Percentiles rank a stretch among this genome's conserved stretches.
Conservation (phyloP, 352 stramenopile species). For the Phytopythium delawarense region DNA sequence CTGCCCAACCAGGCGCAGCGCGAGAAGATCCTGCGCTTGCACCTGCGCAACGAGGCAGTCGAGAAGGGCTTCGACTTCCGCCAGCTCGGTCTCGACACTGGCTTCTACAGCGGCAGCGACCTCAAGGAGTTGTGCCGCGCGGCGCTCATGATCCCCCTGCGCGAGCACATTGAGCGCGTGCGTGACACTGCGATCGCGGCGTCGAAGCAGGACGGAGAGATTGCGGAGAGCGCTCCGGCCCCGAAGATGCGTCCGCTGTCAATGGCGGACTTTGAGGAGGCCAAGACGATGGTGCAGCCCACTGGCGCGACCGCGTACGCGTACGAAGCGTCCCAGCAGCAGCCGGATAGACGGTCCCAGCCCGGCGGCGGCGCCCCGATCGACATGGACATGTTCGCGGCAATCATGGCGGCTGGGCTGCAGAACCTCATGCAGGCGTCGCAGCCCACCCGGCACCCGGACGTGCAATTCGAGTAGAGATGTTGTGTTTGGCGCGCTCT, state of each 20-base stretch:
- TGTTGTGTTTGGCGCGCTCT: constrained; percentile 4
- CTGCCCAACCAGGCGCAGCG: constrained; percentile 86
- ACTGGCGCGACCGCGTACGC: constrained; percentile 78
- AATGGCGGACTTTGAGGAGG: constrained; percentile 85
- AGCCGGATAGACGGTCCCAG: constrained; percentile 18
- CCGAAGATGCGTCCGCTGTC: constrained; percentile 62
- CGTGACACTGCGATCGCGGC: constrained; percentile 34
- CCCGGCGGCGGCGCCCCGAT: constrained; percentile 35
- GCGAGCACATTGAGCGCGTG: constrained; percentile 75
- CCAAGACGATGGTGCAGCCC: constrained; percentile 79
- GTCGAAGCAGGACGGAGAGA: constrained; percentile 20
- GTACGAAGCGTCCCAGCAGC: constrained; percentile 63
- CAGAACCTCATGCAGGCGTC: constrained; percentile 78
- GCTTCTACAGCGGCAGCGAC: constrained; percentile 95
- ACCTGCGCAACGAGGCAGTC: constrained; percentile 88
- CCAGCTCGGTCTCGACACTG: constrained; percentile 79
- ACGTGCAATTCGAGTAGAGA: constrained; percentile 25
- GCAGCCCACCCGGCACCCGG: constrained; percentile 25
- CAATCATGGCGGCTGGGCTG: constrained; percentile 76
- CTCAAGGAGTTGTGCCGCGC: constrained; percentile 89
- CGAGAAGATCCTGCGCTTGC: constrained; percentile 92
- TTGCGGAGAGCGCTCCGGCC: constrained; percentile 10
- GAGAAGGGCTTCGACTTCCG: constrained; percentile 72
- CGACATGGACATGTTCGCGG: constrained; percentile 79
- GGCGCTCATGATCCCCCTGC: constrained; percentile 83